A percentile compares a stretch with the other conserved stretches of the same genome.
Evolutionary conservation across 108 stramenopile genomes (phyloP).

Genomic region (Conticribra weissflogii): DNA sequence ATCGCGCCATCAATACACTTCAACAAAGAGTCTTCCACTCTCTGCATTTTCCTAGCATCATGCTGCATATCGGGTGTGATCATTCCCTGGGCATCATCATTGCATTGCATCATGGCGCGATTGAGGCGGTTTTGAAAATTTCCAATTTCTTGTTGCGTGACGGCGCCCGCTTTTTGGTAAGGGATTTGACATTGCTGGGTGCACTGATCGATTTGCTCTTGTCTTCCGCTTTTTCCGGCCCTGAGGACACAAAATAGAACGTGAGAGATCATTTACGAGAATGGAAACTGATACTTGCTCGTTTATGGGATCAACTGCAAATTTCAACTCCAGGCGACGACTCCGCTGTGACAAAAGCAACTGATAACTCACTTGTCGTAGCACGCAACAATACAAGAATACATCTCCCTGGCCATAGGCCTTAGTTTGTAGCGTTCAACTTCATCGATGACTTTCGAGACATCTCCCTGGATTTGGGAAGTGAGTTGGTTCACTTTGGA

Average conservation of each 20-base stretch:
- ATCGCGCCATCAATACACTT: conserved; percentile 76
- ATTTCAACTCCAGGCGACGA: no score
- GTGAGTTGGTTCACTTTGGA: conserved; percentile 74
- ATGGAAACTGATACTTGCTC: conserved; percentile 1
- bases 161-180: conserved; percentile 64
- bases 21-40: conserved; percentile 69
- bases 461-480: conserved; percentile 71
- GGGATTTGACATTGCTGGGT: conserved; percentile 75
- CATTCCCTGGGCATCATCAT: conserved; percentile 83
- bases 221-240: conserved; percentile 70
- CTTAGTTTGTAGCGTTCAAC: no score
- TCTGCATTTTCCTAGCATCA: conserved; percentile 66
- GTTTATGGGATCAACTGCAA: no score
- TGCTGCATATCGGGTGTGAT: conserved; percentile 74
- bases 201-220: conserved; percentile 74
- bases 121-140: conserved; percentile 85
- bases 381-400: no score
- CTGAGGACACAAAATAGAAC: conserved; percentile 68
- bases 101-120: conserved; percentile 83
- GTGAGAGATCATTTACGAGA: conserved; percentile 11
- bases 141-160: conserved; percentile 80
- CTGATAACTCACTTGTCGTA: no score
- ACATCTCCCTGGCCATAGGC: no score
- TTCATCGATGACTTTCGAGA: no score
- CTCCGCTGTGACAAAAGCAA: no score